phyloP scores from a whole-genome alignment of 78 protist species.

The slime mould (Dictyostelium discoideum) region DNA sequence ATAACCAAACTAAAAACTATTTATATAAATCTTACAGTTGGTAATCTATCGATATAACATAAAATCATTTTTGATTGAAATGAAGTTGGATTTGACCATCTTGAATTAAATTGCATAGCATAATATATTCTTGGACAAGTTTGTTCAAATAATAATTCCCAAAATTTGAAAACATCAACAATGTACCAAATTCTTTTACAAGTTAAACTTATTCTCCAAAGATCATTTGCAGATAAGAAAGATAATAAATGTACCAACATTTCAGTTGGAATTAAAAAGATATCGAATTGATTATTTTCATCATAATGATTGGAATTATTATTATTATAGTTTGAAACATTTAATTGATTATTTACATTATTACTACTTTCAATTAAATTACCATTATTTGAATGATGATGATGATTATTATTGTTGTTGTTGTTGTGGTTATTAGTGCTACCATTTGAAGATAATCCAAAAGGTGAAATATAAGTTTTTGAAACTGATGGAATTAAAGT shows the following conservation, averaged over 20 bases:
- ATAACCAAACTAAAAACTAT: too few relatives aligned
- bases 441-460: not conserved
- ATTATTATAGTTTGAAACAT: not conserved
- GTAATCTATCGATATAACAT: conserved; percentile 48
- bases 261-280: conserved; percentile 65
- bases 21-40: not conserved
- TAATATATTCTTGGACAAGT: conserved; percentile 56
- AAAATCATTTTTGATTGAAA: conserved; percentile 65
- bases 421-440: not conserved
- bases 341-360: conserved; percentile 11
- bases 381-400: not conserved
- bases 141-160: conserved; percentile 48
- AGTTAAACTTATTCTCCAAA: conserved; percentile 15
- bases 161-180: conserved; percentile 51
- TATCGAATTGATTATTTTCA: not conserved
- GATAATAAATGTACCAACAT: conserved; percentile 58
- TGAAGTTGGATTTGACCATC: conserved; percentile 50
- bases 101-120: conserved; percentile 62
- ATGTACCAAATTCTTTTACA: conserved; percentile 52
- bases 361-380: conserved; percentile 8
- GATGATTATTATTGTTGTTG: not conserved
- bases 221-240: conserved; percentile 22
- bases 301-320: not conserved
- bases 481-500: conserved; percentile 37
- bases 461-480: conserved; percentile 28